Base-by-base conservation (phyloP, 495 filamentous ascomycete species). In the Penicillium silybi region DNA sequence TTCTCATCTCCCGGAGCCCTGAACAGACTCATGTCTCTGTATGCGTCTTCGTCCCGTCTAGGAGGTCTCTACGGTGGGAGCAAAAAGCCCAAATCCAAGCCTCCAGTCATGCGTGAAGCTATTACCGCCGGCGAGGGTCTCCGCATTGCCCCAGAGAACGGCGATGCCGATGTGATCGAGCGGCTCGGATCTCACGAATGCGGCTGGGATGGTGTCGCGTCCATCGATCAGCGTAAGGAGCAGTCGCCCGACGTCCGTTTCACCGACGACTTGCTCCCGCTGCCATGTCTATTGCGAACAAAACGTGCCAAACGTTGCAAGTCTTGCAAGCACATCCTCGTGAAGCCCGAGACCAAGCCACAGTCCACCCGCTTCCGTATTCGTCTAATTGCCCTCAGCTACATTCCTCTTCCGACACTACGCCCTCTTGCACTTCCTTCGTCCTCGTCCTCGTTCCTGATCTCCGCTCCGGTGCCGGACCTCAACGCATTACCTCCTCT, bases 221-320 rank as follows among this genome's bases (percentile, higher is more conserved):
- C 78, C 8, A 44, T 69, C 23, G 58, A 69, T 17, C 85, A 87
- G 62, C 79, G 79, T 41, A 46, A 61, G 19, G 69, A 70, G 19
- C 76, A 80, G 61, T 78, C 72, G 49, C 67, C 75, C 10, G 65
- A 71, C 34, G 65, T 73, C 25, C 69, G 80, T 42, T 87, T 89
- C 67, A 59, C 69, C 19, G 74, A 81, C 49, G 81, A 88, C 9
- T 80, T 97, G 3, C 83, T 89, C 25, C 93, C 93, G 9, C 77
- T 88, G 20, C 85, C 88, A 2, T 83, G 85, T 35, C 83, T 92
- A 6, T 82, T 97, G 4, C 85, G 89, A 46, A 96, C 91, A 0
- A 96, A 96, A 65, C 88, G 91, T 39, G 87, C 89, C 37, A 97
- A 96, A 67, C 90, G 93, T 42, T 98, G 93, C 71, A 82, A 86